Evolutionary conservation across 2,329 filamentous ascomycete species (phyloP), one percentile per base, ranked within the genome.

Genomic region (Verticillium nubilum): DNA sequence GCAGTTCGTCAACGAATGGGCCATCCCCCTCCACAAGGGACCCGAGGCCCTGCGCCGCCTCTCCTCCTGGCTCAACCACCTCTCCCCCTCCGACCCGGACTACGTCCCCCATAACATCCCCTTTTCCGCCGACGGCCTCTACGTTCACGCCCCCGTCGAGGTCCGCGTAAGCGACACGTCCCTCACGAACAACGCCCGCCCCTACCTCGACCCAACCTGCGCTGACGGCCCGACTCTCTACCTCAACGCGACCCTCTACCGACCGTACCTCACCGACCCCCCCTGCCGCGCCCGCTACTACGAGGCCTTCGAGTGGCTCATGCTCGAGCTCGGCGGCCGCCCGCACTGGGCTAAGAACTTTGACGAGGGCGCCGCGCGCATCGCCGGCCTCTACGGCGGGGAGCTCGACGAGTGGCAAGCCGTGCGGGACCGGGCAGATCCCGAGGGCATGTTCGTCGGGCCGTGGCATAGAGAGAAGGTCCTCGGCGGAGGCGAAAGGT

Each of bases 1-100:
- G n/a, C 95, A 99, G 71, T 97, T 92, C 68, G 95, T 99, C 65
- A 97, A 99, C 73, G 95, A 99, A 73, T 99, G 95, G 95, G 94
- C 94, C 0, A 83, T 99, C 6, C 94, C 95, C 1, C 81, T 99
- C 1, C 79, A 86, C 63, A 89, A 89, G 65, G 95, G 95, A 0
- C 94, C 94, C 15, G 93, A 97, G 74, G 93, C 92, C 7, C 85
- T 99, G 52, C 83, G 80, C 31, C 86, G 95, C 10, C 82, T 99
- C 13, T 90, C 88, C 42, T 89, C 90, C 54, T 99, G 95, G 95
- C 81, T 99, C 58, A 89, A 87, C 71, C 78, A 76, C 58, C 76
- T 85, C 54, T 71, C 73, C 0, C 78, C 90, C 56, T 82, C 85
- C 19, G 89, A 95, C 67, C 76, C 80, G 2, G 81, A 82, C 65